phyloP scores from a whole-genome alignment of 1,284 basidiomycete species.

The Trametes versicolor region DNA sequence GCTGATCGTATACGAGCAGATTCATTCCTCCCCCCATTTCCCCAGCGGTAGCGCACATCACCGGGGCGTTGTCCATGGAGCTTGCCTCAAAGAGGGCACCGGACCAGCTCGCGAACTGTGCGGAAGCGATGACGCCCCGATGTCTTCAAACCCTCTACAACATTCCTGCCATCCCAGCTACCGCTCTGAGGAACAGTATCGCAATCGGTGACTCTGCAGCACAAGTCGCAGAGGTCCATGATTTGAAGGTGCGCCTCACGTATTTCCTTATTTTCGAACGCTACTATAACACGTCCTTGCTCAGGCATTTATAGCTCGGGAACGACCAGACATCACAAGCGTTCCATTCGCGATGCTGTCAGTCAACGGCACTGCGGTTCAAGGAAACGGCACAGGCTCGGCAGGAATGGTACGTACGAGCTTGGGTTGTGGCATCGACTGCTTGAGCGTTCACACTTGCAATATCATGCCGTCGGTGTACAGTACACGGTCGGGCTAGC shows the following conservation, averaged over 20 bases:
- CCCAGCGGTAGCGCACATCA: background rate
- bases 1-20: too few species aligned
- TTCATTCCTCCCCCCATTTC: background rate
- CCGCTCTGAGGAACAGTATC: conserved; percentile 55
- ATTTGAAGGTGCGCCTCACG: background rate
- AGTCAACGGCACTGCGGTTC: conserved; percentile 18
- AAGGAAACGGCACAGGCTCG: too few species aligned
- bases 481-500: too few species aligned
- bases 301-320: conserved; percentile 58
- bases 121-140: conserved; percentile 55
- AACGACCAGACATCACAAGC: conserved; percentile 63
- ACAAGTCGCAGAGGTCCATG: background rate
- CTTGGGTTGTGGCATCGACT: too few species aligned
- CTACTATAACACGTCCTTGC: conserved; percentile 35
- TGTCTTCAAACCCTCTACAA: conserved; percentile 66
- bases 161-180: conserved; percentile 53
- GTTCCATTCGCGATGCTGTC: conserved; percentile 29
- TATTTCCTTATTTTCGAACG: too few species aligned
- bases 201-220: conserved; percentile 47
- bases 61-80: too few species aligned
- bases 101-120: conserved; percentile 20
- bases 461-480: too few species aligned
- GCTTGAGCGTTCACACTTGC: too few species aligned
- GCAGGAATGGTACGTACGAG: too few species aligned
- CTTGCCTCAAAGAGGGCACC: too few species aligned